phyloP scores from a whole-genome alignment of 805 yeast genomes.

The Wickerhamomyces strasburgensis region DNA sequence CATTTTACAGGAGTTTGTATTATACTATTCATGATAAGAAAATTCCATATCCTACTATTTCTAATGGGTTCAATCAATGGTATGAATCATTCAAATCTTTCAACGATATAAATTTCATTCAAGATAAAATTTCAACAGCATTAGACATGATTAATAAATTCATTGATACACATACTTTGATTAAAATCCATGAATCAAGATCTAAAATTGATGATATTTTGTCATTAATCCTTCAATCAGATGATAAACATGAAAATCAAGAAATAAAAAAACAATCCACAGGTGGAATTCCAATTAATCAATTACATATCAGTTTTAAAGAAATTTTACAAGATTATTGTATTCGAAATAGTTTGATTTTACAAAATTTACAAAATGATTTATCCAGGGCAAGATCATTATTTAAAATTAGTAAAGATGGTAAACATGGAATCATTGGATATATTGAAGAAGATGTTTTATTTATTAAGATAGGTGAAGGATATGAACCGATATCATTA shows the following conservation, averaged over 20 bases:
- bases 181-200: conserved; percentile 6
- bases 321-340: conserved; percentile 67
- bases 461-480: conserved; percentile 36
- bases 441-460: conserved; percentile 65
- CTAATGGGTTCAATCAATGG: conserved; percentile 31
- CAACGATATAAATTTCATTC: conserved; percentile 8
- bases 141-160: conserved; percentile 30
- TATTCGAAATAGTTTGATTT: conserved; percentile 37
- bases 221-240: background rate
- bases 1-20: conserved; percentile 15
- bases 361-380: conserved; percentile 16
- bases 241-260: background rate
- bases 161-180: conserved; percentile 16
- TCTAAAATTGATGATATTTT: conserved; percentile 2
- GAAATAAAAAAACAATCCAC: conserved; percentile 18
- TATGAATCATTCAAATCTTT: conserved; percentile 14
- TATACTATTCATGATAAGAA: conserved; percentile 2
- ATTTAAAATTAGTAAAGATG: conserved; percentile 36
- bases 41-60: conserved; percentile 6
- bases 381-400: conserved; percentile 38
- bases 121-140: conserved; percentile 17
- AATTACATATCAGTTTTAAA: conserved; percentile 45
- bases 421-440: conserved; percentile 32
- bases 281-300: conserved; percentile 40
- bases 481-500: conserved; percentile 40